Conservation (phyloP, 805 yeast genomes). For the Spathaspora sp. region DNA sequence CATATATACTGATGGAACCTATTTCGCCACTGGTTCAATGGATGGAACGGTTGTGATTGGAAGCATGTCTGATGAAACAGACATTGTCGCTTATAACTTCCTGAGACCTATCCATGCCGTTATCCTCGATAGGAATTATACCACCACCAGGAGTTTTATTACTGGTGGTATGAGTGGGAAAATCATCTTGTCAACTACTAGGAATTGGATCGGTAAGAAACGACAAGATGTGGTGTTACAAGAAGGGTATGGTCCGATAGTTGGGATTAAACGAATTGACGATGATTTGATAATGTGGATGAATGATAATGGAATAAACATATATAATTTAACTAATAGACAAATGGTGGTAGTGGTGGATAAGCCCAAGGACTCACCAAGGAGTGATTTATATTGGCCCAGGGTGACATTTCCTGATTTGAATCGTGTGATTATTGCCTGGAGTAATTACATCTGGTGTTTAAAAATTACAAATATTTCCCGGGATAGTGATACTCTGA, state of each 20-base stretch:
- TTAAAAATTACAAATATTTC: constrained; percentile 41
- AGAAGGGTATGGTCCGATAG: constrained; percentile 61
- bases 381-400: constrained; percentile 86
- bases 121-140: constrained; percentile 70
- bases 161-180: constrained; percentile 92
- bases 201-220: constrained; percentile 79
- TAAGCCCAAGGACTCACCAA: constrained; percentile 51
- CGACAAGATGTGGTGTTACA: constrained; percentile 66
- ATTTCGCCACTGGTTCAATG: constrained; percentile 84
- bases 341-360: constrained; percentile 48
- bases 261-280: constrained; percentile 56
- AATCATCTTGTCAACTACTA: constrained; percentile 58
- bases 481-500: no score
- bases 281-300: constrained; percentile 74
- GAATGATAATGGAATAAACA: constrained; percentile 73
- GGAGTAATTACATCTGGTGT: constrained; percentile 79
- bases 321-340: constrained; percentile 56
- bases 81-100: constrained; percentile 73
- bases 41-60: constrained; percentile 92
- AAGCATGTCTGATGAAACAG: constrained; percentile 55
- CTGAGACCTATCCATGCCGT: constrained; percentile 88
- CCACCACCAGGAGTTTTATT: constrained; percentile 58
- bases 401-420: constrained; percentile 62
- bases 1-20: constrained; percentile 66
- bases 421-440: constrained; percentile 69